Percentiles rank a stretch among this genome's conserved stretches.
Conservation (phyloP, 495 filamentous ascomycete genomes). For the Daldinia bambusicola region DNA sequence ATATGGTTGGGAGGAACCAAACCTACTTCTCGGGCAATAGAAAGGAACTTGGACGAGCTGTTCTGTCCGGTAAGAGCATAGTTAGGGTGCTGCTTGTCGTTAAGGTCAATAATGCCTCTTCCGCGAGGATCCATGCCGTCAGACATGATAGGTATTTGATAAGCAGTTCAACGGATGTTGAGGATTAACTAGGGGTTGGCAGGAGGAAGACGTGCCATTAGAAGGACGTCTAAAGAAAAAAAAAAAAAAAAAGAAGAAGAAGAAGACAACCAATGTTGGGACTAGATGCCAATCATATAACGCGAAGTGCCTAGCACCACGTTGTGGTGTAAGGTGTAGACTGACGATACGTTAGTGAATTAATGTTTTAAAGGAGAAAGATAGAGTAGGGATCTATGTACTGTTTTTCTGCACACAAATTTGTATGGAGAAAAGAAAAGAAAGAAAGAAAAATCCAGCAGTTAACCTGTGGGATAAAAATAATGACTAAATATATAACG, state of each 20-base stretch:
- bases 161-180: neutral
- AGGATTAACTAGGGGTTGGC: neutral
- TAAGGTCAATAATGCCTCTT: neutral
- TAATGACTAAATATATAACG: neutral
- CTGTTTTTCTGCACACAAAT: neutral
- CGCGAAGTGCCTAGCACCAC: neutral
- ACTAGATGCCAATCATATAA: neutral
- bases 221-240: neutral
- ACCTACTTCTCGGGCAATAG: conserved; percentile 7
- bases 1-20: neutral
- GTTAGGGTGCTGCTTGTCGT: conserved; percentile 13
- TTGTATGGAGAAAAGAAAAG: neutral
- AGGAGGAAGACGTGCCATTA: neutral
- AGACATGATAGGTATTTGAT: neutral
- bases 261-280: neutral
- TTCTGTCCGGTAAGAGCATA: neutral
- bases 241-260: too few species aligned
- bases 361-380: neutral
- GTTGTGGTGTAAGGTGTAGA: neutral
- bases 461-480: neutral
- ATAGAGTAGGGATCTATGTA: neutral
- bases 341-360: neutral
- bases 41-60: neutral
- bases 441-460: neutral
- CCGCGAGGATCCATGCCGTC: neutral